Conservation (phyloP, 1,284 basidiomycete species). For the Sutorius eximius region DNA sequence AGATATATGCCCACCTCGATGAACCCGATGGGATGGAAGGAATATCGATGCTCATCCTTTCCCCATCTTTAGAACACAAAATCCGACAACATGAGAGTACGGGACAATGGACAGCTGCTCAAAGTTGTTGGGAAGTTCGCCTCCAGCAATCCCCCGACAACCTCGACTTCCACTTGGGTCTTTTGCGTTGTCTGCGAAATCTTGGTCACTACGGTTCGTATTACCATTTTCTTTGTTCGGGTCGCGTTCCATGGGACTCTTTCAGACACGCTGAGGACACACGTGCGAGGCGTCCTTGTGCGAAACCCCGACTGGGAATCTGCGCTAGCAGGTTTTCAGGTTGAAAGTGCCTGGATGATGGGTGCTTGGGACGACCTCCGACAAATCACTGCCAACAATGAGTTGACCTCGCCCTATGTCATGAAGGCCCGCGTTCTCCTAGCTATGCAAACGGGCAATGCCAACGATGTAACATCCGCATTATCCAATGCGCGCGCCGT, state of each 20-base stretch:
- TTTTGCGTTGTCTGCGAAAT: slow-evolving; percentile 90
- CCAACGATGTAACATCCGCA: slow-evolving; percentile 46
- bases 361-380: slow-evolving; percentile 89
- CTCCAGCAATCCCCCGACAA: slow-evolving; percentile 91
- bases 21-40: slow-evolving; percentile 99
- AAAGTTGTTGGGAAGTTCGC: slow-evolving; percentile 99
- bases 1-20: slow-evolving; percentile 95
- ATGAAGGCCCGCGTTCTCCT: slow-evolving; percentile 84
- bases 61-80: slow-evolving; percentile 93
- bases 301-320: slow-evolving; percentile 84
- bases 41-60: slow-evolving; percentile 85
- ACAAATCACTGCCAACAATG: slow-evolving; percentile 52
- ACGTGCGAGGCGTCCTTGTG: slow-evolving; percentile 89
- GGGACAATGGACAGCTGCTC: slow-evolving; percentile 96
- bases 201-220: slow-evolving; percentile 93
- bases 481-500: slow-evolving; percentile 71
- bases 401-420: slow-evolving; percentile 58
- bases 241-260: neutral
- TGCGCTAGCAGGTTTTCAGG: slow-evolving; percentile 80
- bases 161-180: slow-evolving; percentile 84
- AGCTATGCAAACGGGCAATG: slow-evolving; percentile 66
- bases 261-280: slow-evolving; percentile 91
- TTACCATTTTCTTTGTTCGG: neutral
- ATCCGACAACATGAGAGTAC: slow-evolving; percentile 98
- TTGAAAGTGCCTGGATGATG: slow-evolving; percentile 95